Conservation (phyloP, 495 filamentous ascomycete species). For the Xylaria nigripes region DNA sequence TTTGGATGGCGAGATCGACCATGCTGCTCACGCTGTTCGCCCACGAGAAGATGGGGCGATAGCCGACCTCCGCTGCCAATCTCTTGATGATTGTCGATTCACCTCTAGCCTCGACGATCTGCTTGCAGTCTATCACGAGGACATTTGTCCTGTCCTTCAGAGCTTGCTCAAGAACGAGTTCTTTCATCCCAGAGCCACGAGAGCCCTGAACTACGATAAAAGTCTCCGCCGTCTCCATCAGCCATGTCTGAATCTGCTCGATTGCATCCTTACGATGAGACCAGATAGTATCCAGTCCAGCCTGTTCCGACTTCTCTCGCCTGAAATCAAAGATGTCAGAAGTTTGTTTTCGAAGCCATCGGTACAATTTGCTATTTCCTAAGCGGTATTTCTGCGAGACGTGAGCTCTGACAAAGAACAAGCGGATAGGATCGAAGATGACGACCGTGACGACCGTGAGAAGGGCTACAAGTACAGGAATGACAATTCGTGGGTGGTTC, state of each 20-base stretch:
- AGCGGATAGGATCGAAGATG: conserved; percentile 85
- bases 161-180: conserved; percentile 77
- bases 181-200: conserved; percentile 81
- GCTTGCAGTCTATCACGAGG: conserved; percentile 89
- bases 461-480: conserved; percentile 71
- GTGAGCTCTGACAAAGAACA: conserved; percentile 83
- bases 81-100: conserved; percentile 80
- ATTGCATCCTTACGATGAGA: conserved; percentile 78
- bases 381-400: conserved; percentile 70
- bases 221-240: conserved; percentile 78
- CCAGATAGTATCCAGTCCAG: conserved; percentile 73
- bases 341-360: conserved; percentile 75
- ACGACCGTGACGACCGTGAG: conserved; percentile 79
- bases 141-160: conserved; percentile 69
- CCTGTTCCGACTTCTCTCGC: conserved; percentile 51
- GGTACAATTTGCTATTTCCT: conserved; percentile 58
- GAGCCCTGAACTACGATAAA: conserved; percentile 94
- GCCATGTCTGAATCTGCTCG: conserved; percentile 71
- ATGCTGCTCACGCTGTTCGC: conserved; percentile 90
- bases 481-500: conserved; percentile 81
- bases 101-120: conserved; percentile 83
- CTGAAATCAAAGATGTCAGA: conserved; percentile 53
- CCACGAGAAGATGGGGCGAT: conserved; percentile 90
- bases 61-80: conserved; percentile 79
- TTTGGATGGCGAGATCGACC: conserved; percentile 84